phyloP scores from a whole-genome alignment of 1,284 basidiomycete genomes.

The Malassezia vespertilionis region DNA sequence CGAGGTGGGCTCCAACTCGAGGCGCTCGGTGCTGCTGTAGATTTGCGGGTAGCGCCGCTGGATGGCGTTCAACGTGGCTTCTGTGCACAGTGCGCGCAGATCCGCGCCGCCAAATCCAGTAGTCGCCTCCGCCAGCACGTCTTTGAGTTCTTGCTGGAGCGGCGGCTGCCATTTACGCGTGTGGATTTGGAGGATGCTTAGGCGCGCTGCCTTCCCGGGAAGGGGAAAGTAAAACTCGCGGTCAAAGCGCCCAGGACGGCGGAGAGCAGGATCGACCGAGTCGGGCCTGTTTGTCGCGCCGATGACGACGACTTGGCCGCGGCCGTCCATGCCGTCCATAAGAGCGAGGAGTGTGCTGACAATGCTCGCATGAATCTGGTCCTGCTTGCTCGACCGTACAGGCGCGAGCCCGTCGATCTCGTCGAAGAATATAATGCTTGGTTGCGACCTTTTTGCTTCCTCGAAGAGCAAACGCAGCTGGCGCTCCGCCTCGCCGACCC shows the following conservation, averaged over 20 bases:
- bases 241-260: constrained; percentile 90
- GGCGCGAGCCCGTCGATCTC: constrained; percentile 98
- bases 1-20: constrained; percentile 72
- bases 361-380: constrained; percentile 96
- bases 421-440: constrained; percentile 92
- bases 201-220: constrained; percentile 70
- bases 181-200: constrained; percentile 83
- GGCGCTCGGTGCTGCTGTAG: constrained; percentile 77
- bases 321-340: constrained; percentile 99
- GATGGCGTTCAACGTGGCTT: constrained; percentile 90
- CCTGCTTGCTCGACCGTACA: constrained; percentile 92
- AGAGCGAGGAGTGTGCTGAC: constrained; percentile 90
- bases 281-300: constrained; percentile 96
- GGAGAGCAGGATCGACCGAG: constrained; percentile 85
- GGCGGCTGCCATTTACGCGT: constrained; percentile 82
- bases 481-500: constrained; percentile 97
- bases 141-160: constrained; percentile 57
- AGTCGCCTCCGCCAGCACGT: constrained; percentile 72
- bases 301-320: constrained; percentile 88
- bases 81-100: constrained; percentile 61
- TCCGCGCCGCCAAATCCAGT: constrained; percentile 98
- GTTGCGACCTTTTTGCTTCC: constrained; percentile 82
- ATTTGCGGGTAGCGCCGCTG: constrained; percentile 95
- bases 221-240: constrained; percentile 96
- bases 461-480: constrained; percentile 92